phyloP scores from a whole-genome alignment of 345 rosid genomes.

The Reutealis trisperma region DNA sequence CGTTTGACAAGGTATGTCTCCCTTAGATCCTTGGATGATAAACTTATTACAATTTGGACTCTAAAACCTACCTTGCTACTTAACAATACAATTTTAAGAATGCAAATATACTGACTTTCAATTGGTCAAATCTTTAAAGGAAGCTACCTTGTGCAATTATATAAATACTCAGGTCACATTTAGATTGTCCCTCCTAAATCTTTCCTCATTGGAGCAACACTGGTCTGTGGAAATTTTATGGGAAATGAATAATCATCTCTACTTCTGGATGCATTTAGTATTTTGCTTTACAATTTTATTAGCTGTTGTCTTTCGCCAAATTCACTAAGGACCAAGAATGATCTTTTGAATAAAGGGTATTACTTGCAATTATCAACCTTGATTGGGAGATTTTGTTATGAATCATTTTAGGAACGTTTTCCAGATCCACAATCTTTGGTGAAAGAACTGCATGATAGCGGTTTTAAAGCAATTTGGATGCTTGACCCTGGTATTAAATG shows the following conservation, averaged over 20 bases:
- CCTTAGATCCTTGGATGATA: not conserved
- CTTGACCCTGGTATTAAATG: constrained; percentile 89
- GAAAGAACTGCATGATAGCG: constrained; percentile 55
- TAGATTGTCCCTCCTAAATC: not conserved
- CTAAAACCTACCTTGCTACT: not conserved
- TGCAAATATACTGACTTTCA: not conserved
- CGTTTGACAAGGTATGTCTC: constrained; percentile 73
- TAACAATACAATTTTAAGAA: not conserved
- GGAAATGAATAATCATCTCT: not conserved
- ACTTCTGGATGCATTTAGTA: not conserved
- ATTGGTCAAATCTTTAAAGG: not conserved
- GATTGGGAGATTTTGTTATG: not conserved
- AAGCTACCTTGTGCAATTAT: not conserved
- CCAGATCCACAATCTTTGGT: constrained; percentile 65
- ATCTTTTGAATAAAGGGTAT: constrained; percentile 1
- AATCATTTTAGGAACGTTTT: constrained; percentile 59
- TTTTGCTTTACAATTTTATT: not conserved
- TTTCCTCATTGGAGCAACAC: not conserved
- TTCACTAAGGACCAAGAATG: not conserved
- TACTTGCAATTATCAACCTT: not conserved
- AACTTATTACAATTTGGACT: not conserved
- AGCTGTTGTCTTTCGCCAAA: not conserved
- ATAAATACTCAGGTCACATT: not conserved
- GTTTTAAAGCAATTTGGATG: constrained; percentile 96
- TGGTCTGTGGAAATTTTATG: not conserved